phyloP scores from a whole-genome alignment of 106 monocot genomes.

The Agapanthus africanus region DNA sequence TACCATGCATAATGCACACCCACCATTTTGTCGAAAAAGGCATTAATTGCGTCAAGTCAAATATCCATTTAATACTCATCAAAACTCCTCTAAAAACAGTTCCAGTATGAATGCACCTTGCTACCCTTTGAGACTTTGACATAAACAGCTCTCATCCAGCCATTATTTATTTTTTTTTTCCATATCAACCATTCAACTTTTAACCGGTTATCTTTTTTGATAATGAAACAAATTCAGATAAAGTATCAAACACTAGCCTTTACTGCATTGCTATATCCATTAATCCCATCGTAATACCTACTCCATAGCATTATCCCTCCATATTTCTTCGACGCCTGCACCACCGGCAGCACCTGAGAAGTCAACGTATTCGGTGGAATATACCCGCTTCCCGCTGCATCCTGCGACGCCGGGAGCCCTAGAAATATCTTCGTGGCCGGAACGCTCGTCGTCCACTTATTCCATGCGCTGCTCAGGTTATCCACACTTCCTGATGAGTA shows the following conservation, averaged over 20 bases:
- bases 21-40: too few species aligned
- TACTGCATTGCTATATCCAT: conserved; percentile 27
- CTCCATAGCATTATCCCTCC: conserved; percentile 62
- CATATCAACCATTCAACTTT: too few species aligned
- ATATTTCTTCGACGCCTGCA: conserved; percentile 26
- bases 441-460: conserved; percentile 35
- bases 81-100: too few species aligned
- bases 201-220: too few species aligned
- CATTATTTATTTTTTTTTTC: too few species aligned
- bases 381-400: conserved; percentile 50
- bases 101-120: too few species aligned
- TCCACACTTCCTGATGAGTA: conserved; percentile 23
- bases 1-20: too few species aligned
- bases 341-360: conserved; percentile 32
- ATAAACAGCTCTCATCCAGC: too few species aligned
- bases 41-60: too few species aligned
- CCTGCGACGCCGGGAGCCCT: conserved; percentile 38
- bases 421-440: conserved; percentile 17
- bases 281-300: conserved; percentile 34
- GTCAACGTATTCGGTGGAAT: conserved; percentile 24
- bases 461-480: conserved; percentile 27
- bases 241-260: conserved; percentile 27
- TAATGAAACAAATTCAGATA: too few species aligned
- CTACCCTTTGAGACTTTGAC: too few species aligned
- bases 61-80: too few species aligned